Base-by-base conservation (phyloP, 768 basidiomycete species). In the Tylopilus sp. region DNA sequence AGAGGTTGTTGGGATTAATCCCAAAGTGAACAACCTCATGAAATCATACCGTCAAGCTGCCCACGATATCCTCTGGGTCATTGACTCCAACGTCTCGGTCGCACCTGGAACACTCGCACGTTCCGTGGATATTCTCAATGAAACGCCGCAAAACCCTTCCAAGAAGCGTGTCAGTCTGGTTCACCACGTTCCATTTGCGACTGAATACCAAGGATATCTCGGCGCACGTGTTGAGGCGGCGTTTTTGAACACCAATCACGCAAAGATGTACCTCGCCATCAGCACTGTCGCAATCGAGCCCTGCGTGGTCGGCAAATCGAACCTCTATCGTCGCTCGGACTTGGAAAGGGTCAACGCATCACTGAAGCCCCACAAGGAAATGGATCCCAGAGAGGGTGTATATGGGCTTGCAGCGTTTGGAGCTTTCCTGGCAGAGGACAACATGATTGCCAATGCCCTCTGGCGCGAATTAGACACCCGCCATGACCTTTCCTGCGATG, bases 211-310 rank as follows among this genome's bases (percentile, higher is more conserved):
- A 60, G 75, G 74, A 45, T 70, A 75, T 17, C 73, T 93, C 50
- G 97, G 97, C 2, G 85, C 93, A 25, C 76, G 81, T 54, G 75
- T 98, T 23, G 97, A 99, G 71, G 88, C 92, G 54, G 92, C 91
- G 0, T 99, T 95, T 68, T 73, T 99, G 51, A 98, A 98, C 68
- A 95, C 94, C 5, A 98, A 92, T 54, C 97, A 98, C 62, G 92
- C 95, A 22, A 98, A 95, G 71, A 94, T 98, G 89, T 98, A 98
- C 62, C 78, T 98, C 47, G 94, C 93, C 10, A 91, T 98, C 65
- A 95, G 95, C 71, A 80, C 87, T 0, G 73, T 88, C 41, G 91
- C 88, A 11, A 71, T 94, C 39, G 95, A 97, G 49, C 95, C 94
- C 1, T 99, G 97, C 62, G 93, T 98, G 5, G 86, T 97, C 52